Evolutionary conservation across 129 eudicot species (phyloP).

Genomic region (Helianthus annuus): DNA sequence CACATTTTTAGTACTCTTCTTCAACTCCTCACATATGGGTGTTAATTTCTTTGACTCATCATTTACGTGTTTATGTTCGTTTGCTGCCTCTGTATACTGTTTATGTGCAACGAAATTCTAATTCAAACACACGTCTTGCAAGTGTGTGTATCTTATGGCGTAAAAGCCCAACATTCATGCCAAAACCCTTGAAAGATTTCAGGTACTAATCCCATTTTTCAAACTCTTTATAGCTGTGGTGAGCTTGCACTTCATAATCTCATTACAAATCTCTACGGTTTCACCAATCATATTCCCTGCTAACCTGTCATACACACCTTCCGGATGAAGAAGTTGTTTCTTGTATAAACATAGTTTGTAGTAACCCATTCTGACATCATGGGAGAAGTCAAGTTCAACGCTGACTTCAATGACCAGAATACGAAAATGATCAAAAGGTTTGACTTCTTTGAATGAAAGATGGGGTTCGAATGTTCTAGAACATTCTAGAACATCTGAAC

Average conservation of each 20-base stretch:
- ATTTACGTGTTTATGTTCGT: no score
- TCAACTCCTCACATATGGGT: no score
- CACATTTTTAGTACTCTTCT: no score
- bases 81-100: no score
- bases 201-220: conserved; percentile 63
- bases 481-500: no score
- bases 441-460: no score
- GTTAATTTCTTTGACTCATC: no score
- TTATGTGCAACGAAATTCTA: no score
- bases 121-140: conserved; percentile 37
- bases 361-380: conserved; percentile 42
- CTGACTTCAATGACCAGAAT: conserved; percentile 45
- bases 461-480: no score
- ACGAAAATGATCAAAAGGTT: conserved; percentile 55
- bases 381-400: conserved; percentile 58
- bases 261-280: conserved; percentile 54
- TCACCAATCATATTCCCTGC: conserved; percentile 66
- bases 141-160: conserved; percentile 46
- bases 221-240: conserved; percentile 47
- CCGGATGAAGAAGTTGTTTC: conserved; percentile 53
- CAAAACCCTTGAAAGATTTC: conserved; percentile 59
- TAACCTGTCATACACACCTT: conserved; percentile 51
- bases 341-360: conserved; percentile 56
- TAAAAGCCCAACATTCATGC: conserved; percentile 72
- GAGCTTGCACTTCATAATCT: conserved; percentile 50